These are phyloP conservation scores for Fusarium algeriense DNA, from an alignment of 2,329 filamentous ascomycete genomes.

Conservation along the genomic window DNA sequence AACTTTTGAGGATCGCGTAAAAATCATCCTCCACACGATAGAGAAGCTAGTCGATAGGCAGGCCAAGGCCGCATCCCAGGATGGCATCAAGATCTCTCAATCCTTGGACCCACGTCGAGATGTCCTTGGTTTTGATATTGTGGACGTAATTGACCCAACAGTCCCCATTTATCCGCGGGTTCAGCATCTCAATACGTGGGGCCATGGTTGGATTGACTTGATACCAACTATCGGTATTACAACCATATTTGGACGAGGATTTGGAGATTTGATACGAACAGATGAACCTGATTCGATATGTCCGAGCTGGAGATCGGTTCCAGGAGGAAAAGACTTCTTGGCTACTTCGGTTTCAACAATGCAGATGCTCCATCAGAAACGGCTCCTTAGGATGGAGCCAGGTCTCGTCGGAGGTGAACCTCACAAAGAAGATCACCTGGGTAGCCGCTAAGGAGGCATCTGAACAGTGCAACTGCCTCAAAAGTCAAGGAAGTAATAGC, in stretches of 20 bases:
- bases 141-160: background rate
- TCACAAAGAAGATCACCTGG: slow-evolving; percentile 14
- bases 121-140: slow-evolving; percentile 12
- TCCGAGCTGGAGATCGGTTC: background rate
- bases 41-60: slow-evolving; percentile 16
- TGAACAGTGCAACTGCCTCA: background rate
- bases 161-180: slow-evolving; percentile 4
- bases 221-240: slow-evolving; percentile 8
- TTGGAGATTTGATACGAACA: slow-evolving; percentile 9
- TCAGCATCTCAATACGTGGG: slow-evolving; percentile 9
- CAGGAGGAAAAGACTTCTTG: background rate
- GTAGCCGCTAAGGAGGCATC: background rate
- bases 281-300: background rate
- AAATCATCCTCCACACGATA: background rate
- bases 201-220: slow-evolving; percentile 13
- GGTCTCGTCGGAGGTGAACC: background rate
- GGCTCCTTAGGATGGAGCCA: slow-evolving; percentile 12
- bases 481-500: too few species aligned
- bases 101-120: slow-evolving; percentile 7
- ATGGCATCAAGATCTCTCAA: slow-evolving; percentile 14
- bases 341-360: slow-evolving; percentile 9
- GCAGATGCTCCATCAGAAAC: slow-evolving; percentile 13
- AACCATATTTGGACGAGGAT: background rate
- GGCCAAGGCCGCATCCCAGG: background rate
- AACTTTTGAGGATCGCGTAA: background rate